Evolutionary conservation across 306 rosid genomes (phyloP).

Genomic region (Sphenostylis stenocarpa): DNA sequence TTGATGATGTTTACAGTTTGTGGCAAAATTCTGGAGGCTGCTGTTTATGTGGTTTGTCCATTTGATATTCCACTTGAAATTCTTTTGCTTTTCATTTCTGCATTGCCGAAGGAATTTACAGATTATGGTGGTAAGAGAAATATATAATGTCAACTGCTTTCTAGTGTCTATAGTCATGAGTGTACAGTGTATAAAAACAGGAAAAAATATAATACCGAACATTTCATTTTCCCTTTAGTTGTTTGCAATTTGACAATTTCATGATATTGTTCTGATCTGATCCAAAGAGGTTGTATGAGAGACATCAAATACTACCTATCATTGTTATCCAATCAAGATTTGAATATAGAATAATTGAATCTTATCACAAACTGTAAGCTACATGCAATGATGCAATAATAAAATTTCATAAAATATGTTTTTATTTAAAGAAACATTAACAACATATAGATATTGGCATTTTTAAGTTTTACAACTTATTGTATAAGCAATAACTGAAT

Average conservation of each 20-base stretch:
- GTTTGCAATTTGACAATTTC: neutral
- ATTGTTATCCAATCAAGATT: neutral
- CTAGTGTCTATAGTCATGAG: conserved; percentile 8
- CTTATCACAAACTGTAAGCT: neutral
- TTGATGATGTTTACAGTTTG: conserved; percentile 64
- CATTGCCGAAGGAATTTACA: conserved; percentile 81
- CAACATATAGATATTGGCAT: neutral
- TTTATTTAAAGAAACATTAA: neutral
- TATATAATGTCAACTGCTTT: conserved; percentile 20
- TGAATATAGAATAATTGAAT: neutral
- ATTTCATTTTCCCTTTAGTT: neutral
- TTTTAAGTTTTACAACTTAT: neutral
- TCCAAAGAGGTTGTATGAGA: conserved; percentile 5
- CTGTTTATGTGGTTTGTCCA: conserved; percentile 67
- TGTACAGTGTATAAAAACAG: neutral
- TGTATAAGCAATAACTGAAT: neutral
- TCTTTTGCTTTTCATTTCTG: conserved; percentile 73
- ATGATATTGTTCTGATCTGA: conserved; percentile 3
- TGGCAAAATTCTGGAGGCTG: conserved; percentile 72
- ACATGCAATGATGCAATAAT: neutral
- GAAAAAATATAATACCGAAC: conserved; percentile 16
- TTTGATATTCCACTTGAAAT: conserved; percentile 70
- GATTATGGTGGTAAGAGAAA: conserved; percentile 70
- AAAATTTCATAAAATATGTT: neutral
- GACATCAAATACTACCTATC: neutral